These are phyloP conservation scores for Colletotrichum phormii DNA, from an alignment of 2,329 filamentous ascomycete genomes.

Conservation along the genomic window DNA sequence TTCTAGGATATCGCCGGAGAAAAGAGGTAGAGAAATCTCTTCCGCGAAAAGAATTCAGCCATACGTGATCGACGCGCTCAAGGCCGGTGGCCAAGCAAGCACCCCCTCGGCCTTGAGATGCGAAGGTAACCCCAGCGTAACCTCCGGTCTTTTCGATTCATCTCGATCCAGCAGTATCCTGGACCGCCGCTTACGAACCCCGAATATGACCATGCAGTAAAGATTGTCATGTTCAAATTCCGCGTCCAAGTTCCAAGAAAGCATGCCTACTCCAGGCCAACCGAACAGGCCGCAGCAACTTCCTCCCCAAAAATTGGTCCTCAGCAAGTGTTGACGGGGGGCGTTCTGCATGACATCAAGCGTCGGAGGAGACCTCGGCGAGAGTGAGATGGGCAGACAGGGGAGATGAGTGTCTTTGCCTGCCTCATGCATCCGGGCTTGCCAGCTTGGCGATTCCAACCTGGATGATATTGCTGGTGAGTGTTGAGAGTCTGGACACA, in stretches of 20 bases:
- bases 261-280: slow-evolving; percentile 6
- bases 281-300: slow-evolving; percentile 6
- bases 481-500: slow-evolving; percentile 8
- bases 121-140: slow-evolving; percentile 23
- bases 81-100: slow-evolving; percentile 20
- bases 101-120: slow-evolving; percentile 14
- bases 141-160: slow-evolving; percentile 23
- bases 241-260: slow-evolving; percentile 6
- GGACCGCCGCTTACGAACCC: slow-evolving; percentile 22
- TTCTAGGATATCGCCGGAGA: background rate
- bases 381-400: slow-evolving; percentile 21
- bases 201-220: slow-evolving; percentile 21
- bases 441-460: slow-evolving; percentile 31
- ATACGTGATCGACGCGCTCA: slow-evolving; percentile 28
- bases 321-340: slow-evolving; percentile 9
- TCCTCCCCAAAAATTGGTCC: slow-evolving; percentile 9
- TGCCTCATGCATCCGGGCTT: slow-evolving; percentile 35
- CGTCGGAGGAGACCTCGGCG: slow-evolving; percentile 26
- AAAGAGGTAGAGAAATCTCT: background rate
- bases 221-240: slow-evolving; percentile 23
- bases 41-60: background rate
- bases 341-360: slow-evolving; percentile 34
- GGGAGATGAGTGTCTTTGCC: slow-evolving; percentile 35
- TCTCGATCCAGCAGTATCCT: slow-evolving; percentile 28
- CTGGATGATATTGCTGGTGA: slow-evolving; percentile 18